Base-by-base conservation (phyloP, 2,329 filamentous ascomycete genomes). In the Fusarium sarcochroum region DNA sequence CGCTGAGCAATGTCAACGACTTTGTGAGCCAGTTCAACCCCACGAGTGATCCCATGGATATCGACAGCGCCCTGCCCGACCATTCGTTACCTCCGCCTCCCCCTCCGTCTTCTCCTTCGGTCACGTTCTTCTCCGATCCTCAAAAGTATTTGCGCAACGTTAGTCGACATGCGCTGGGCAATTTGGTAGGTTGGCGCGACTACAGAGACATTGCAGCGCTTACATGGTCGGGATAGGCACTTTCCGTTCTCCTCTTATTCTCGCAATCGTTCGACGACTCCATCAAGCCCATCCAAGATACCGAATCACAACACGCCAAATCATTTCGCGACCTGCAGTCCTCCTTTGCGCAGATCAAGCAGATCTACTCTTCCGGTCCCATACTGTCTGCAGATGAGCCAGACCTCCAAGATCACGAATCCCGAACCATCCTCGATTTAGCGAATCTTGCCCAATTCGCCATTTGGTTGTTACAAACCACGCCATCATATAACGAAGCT, bases 361-460 rank as follows among this genome's bases (percentile, higher is more conserved):
- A 74, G 20, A 72, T 81, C 27, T 82, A 80, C 55, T 76, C 76
- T 5, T 57, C 73, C n/a, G 66, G 68, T 34, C 69, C 75, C 18
- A 74, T 78, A 49, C 61, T 82, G n/a, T 76, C 75, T 3, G 74
- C 76, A 32, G 71, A 76, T 18, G 76, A 80, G n/a, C 66, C 79
- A n/a, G 75, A 77, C 34, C 65, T 79, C 15, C 69, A 77, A 44
- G 74, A 77, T 32, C 51, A 69, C 23, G 77, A 81, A 41, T 74
- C 75, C 20, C 73, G 74, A 23, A 77, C 76, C 15, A 74, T 80
- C 25, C 77, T 86, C 21, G 81, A 83, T 40, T 77, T 86, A 66
- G 79, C 82, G 11, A 86, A 87, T 59, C 76, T 87, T 57, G 83
- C 84, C 5, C 81, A 83, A 37, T 79, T 85, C 35, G 80, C 80